These are phyloP conservation scores for Sugiyamaella qingdaonensis DNA, from an alignment of 805 yeast species.

Conservation along the genomic window DNA sequence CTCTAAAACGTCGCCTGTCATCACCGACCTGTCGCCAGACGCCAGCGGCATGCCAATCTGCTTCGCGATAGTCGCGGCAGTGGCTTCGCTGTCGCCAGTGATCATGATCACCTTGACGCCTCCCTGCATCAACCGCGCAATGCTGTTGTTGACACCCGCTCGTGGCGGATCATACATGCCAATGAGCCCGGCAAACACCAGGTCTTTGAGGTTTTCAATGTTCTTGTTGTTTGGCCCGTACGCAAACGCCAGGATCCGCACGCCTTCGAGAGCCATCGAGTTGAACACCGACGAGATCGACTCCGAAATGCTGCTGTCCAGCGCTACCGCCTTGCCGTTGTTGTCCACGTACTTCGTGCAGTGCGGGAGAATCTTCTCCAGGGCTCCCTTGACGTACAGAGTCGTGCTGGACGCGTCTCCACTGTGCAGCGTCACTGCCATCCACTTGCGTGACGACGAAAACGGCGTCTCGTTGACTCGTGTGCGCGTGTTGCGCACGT, in stretches of 20 bases:
- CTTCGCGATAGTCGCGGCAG: conserved; percentile 79
- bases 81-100: conserved; percentile 88
- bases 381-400: conserved; percentile 80
- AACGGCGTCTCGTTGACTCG: conserved; percentile 78
- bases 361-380: conserved; percentile 61
- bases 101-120: conserved; percentile 98
- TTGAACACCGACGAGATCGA: conserved; percentile 53
- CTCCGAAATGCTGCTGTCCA: conserved; percentile 46
- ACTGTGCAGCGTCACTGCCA: conserved; percentile 71
- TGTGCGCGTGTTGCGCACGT: conserved; percentile 53
- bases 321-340: conserved; percentile 54
- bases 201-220: conserved; percentile 40
- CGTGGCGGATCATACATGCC: conserved; percentile 99
- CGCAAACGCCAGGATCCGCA: conserved; percentile 82
- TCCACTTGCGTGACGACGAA: conserved; percentile 76
- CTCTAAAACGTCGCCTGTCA: conserved; percentile 84
- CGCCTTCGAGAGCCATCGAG: conserved; percentile 72
- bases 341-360: conserved; percentile 58
- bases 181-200: conserved; percentile 77
- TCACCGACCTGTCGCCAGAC: conserved; percentile 59
- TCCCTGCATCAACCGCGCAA: conserved; percentile 74
- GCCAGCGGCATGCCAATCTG: conserved; percentile 81
- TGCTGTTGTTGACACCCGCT: conserved; percentile 71
- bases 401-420: conserved; percentile 57
- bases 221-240: conserved; percentile 38